phyloP scores from a whole-genome alignment of 2,329 filamentous ascomycete species.

The Penicillium sp. region DNA sequence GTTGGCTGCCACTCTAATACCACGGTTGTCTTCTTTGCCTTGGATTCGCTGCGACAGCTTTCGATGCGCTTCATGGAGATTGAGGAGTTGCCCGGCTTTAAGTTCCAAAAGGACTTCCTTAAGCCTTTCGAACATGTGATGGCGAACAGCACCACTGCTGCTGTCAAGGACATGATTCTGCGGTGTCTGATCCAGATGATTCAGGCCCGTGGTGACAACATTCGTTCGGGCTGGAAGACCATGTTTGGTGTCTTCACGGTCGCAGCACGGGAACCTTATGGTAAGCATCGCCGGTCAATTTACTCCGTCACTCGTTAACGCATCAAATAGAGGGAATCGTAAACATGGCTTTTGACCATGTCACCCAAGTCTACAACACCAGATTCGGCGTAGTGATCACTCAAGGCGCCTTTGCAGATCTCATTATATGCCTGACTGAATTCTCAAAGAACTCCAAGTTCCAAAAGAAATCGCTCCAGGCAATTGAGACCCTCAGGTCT shows the following conservation, averaged over 20 bases:
- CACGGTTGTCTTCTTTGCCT: constrained; percentile 92
- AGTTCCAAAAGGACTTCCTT: constrained; percentile 98
- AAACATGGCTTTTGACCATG: constrained; percentile 94
- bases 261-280: constrained; percentile 83
- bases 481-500: constrained; percentile 90
- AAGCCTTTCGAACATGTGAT: constrained; percentile 98
- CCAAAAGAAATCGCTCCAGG: constrained; percentile 96
- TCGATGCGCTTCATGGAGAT: constrained; percentile 99
- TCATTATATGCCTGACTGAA: constrained; percentile 93
- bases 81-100: constrained; percentile 95
- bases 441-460: constrained; percentile 99
- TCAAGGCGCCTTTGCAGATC: constrained; percentile 92
- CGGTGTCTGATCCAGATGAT: constrained; percentile 99
- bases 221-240: constrained; percentile 95
- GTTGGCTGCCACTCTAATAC: constrained; percentile 97
- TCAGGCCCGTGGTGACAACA: constrained; percentile 92
- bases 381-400: constrained; percentile 94
- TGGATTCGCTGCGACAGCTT: constrained; percentile 90
- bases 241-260: constrained; percentile 99
- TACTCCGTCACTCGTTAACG: constrained; percentile 20
- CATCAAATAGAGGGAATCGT: constrained; percentile 74
- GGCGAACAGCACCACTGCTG: constrained; percentile 83
- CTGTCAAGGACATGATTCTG: constrained; percentile 96
- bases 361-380: constrained; percentile 91
- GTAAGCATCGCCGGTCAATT: constrained; percentile 40